These are phyloP conservation scores for Lichtheimia ramosa DNA, from an alignment of 371 early-diverging fungal species.

Conservation along the genomic window DNA sequence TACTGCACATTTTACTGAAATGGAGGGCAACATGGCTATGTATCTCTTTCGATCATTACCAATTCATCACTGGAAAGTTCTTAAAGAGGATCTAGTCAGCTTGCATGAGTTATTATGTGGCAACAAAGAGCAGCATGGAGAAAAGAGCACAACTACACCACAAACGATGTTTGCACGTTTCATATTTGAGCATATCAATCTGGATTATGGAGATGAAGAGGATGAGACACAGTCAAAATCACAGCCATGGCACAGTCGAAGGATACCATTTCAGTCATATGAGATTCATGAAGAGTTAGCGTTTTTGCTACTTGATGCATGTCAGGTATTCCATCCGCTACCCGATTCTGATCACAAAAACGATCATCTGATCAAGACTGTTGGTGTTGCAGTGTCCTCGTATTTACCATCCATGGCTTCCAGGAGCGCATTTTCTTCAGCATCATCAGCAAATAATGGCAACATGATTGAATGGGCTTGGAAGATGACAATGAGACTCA, in stretches of 20 bases:
- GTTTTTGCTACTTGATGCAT: constrained; percentile 38
- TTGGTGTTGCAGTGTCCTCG: constrained; percentile 24
- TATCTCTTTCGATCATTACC: constrained; percentile 55
- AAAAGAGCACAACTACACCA: not conserved
- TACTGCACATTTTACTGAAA: constrained; percentile 35
- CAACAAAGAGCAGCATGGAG: not conserved
- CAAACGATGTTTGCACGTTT: constrained; percentile 43
- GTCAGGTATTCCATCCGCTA: constrained; percentile 32
- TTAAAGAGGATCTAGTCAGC: constrained; percentile 35
- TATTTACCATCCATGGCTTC: constrained; percentile 23
- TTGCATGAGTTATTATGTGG: constrained; percentile 39
- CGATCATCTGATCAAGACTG: constrained; percentile 20
- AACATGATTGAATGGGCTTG: constrained; percentile 56
- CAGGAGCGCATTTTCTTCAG: constrained; percentile 5
- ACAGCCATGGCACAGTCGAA: constrained; percentile 35
- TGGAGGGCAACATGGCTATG: constrained; percentile 50
- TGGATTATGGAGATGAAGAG: constrained; percentile 22
- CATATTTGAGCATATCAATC: constrained; percentile 47
- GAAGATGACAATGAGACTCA: constrained; percentile 38
- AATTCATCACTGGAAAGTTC: constrained; percentile 42
- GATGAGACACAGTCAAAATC: constrained; percentile 23
- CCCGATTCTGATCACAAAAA: constrained; percentile 19
- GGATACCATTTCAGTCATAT: constrained; percentile 22
- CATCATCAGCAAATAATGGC: constrained; percentile 3
- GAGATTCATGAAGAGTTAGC: constrained; percentile 42